Base-by-base conservation (phyloP, 768 basidiomycete genomes). In the Termitomyces sp. region DNA sequence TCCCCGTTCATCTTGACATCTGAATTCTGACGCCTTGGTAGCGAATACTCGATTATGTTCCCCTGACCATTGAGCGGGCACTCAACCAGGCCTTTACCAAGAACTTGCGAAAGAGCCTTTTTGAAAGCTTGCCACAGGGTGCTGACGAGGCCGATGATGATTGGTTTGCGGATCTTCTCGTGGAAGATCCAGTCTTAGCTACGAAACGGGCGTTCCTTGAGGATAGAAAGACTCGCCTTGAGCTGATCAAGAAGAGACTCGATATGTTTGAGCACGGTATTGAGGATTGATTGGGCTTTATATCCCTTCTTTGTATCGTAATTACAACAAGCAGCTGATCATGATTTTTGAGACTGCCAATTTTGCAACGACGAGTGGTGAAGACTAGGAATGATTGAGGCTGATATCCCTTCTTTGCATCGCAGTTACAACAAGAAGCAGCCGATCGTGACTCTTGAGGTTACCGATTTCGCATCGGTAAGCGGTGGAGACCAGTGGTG, bases 21-120 rank as follows among this genome's bases (percentile, higher is more conserved):
- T 35, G 28, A 22, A 44, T 33, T 24, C 12, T 62, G 53, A 45
- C 28, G 12, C 38, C 20, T 52, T 13, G 16, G 0, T 57, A 88
- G 87, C 80, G 84, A 11, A 73, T 84, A 64, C 78, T 85, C 40
- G 87, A 88, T 60, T 71, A 79, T 42, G 55, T 87, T 22, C 85
- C 86, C 1, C 67, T 81, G 9, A 74, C 72, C 46, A 84, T 85
- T 39, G 81, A 84, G 60, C 76, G 75, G 20, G 68, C 73, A 8
- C 72, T 85, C 36, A 75, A 83, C 49, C 74, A 77, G 40, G 68
- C 72, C 12, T 71, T 84, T 13, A 75, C 73, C 0, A 63, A 69
- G 0, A 69, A 60, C 20, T 63, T 84, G 44, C 75, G 77, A 9
- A 60, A 68, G 22, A 70, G 66, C 16, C 70, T 88, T 8, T 57